A percentile compares a stretch with the other conserved stretches of the same genome.
Evolutionary conservation across 2,329 filamentous ascomycete genomes (phyloP).

Genomic region (Periconia sp.): DNA sequence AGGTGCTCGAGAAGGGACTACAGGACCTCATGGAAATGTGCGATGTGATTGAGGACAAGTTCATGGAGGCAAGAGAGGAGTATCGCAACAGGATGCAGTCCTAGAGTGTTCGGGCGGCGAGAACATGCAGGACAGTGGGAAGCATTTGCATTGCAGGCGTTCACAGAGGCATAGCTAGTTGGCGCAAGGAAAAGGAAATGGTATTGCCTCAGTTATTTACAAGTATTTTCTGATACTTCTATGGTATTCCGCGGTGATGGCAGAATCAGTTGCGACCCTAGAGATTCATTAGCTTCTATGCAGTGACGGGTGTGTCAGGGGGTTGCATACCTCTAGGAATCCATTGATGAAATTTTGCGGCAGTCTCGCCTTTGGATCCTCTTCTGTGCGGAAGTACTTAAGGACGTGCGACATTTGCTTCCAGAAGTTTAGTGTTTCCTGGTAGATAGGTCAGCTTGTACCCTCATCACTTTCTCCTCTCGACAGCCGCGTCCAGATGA

Average conservation of each 20-base stretch:
- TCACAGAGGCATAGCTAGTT: slow-evolving; percentile 21
- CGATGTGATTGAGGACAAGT: slow-evolving; percentile 92
- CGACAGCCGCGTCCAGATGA: too few relatives aligned
- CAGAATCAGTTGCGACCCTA: slow-evolving; percentile 48
- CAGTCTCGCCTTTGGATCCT: slow-evolving; percentile 75
- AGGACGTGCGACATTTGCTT: slow-evolving; percentile 95
- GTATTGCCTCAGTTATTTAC: slow-evolving; percentile 45
- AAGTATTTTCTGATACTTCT: slow-evolving; percentile 15
- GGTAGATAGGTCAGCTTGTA: slow-evolving; percentile 11
- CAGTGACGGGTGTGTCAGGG: background rate
- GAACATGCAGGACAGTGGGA: background rate
- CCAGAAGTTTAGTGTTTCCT: slow-evolving; percentile 99
- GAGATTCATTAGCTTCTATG: slow-evolving; percentile 3
- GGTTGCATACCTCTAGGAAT: slow-evolving; percentile 81
- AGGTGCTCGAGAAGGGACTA: slow-evolving; percentile 89
- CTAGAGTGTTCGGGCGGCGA: slow-evolving; percentile 8
- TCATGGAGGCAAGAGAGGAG: slow-evolving; percentile 70
- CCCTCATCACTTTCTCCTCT: too few relatives aligned
- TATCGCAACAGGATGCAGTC: slow-evolving; percentile 50
- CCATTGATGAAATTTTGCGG: slow-evolving; percentile 91
- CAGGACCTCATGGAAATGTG: slow-evolving; percentile 89
- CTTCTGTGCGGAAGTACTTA: slow-evolving; percentile 94
- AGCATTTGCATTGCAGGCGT: slow-evolving; percentile 41
- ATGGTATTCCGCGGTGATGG: too few relatives aligned
- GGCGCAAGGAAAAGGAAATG: slow-evolving; percentile 43